Conservation (phyloP, 257 asterid genomes). For the Solanum sitiens region DNA sequence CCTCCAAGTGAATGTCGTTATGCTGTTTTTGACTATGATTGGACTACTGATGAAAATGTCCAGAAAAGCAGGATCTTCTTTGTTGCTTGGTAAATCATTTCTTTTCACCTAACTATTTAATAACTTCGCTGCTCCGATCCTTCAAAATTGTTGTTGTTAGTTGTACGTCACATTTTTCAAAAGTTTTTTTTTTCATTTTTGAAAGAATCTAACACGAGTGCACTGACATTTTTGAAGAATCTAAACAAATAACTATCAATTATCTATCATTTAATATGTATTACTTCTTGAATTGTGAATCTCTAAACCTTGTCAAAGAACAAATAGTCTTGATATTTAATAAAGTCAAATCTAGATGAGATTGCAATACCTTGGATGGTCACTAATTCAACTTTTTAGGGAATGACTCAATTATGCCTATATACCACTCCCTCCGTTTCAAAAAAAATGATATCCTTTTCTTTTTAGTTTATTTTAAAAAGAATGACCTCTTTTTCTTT, state of each 20-base stretch:
- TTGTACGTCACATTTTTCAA: neutral
- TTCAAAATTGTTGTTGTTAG: neutral
- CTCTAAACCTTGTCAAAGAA: neutral
- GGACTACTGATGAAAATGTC: constrained; percentile 55
- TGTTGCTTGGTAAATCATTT: constrained; percentile 38
- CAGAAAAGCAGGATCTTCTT: constrained; percentile 68
- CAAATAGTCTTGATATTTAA: neutral
- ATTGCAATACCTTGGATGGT: neutral
- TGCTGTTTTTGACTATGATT: constrained; percentile 59
- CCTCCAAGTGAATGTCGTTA: constrained; percentile 55
- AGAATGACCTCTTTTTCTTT: too few species aligned
- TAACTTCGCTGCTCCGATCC: neutral
- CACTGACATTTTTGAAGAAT: neutral
- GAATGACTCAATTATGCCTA: neutral
- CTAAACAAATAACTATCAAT: neutral
- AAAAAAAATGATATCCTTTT: too few species aligned
- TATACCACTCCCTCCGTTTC: neutral
- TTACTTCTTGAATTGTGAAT: neutral
- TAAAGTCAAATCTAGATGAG: neutral
- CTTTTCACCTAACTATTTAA: neutral
- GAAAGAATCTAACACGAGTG: neutral
- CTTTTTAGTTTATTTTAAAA: too few species aligned
- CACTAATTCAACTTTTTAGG: neutral
- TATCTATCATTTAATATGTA: neutral
- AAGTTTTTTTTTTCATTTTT: neutral